Conservation (phyloP, 192 early-diverging fungal species). For the Dispira simplex region DNA sequence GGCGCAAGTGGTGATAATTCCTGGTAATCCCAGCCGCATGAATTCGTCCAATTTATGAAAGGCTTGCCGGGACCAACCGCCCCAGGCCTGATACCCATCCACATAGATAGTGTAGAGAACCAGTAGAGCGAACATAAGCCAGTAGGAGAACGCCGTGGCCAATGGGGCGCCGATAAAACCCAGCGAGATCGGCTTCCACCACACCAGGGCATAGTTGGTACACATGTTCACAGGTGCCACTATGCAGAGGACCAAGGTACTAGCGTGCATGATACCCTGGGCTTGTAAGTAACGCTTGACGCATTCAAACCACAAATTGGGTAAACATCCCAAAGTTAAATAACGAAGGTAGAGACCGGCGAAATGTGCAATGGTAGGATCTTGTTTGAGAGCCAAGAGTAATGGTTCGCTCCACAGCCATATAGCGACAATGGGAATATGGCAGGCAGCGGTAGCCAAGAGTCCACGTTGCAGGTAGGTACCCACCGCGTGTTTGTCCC, state of each 20-base stretch:
- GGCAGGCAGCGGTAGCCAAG: conserved; percentile 49
- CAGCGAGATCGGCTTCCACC: conserved; percentile 28
- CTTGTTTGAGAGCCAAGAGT: conserved; percentile 58
- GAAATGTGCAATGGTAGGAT: conserved; percentile 44
- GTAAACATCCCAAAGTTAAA: conserved; percentile 53
- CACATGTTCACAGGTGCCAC: conserved; percentile 55
- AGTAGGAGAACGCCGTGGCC: conserved; percentile 45
- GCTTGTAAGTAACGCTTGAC: conserved; percentile 75
- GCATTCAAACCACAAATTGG: conserved; percentile 70
- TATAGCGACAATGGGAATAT: conserved; percentile 50
- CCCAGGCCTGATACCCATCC: conserved; percentile 66
- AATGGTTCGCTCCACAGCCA: conserved; percentile 57
- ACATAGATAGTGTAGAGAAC: conserved; percentile 33
- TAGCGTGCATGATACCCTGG: conserved; percentile 83
- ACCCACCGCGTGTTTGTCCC: conserved; percentile 49
- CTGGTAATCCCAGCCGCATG: conserved; percentile 58
- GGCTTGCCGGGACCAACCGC: conserved; percentile 64
- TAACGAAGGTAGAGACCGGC: conserved; percentile 53
- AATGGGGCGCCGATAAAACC: conserved; percentile 58
- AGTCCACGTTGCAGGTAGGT: conserved; percentile 68
- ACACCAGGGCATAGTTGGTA: conserved; percentile 68
- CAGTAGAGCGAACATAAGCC: conserved; percentile 35
- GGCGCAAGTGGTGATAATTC: conserved; percentile 59
- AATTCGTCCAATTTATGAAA: conserved; percentile 41
- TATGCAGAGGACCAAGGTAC: conserved; percentile 52